Base-by-base conservation (phyloP, 768 basidiomycete species). In the Pulveroboletus frians region DNA sequence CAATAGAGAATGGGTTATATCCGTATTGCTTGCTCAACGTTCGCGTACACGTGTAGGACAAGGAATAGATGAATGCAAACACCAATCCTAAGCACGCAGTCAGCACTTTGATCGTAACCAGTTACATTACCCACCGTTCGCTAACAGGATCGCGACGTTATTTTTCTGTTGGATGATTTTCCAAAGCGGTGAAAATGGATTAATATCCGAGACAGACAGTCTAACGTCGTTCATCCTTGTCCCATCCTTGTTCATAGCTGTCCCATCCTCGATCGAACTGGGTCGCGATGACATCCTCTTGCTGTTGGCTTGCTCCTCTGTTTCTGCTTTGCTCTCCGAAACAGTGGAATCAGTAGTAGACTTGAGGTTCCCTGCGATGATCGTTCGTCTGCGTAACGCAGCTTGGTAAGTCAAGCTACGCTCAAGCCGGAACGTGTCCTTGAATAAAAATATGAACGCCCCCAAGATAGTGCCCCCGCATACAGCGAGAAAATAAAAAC, bases 391-490 rank as follows among this genome's bases (percentile, higher is more conserved):
- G 52, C 71, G 76, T 37, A 88, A 69, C 0, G 83, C 81, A 32
- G 74, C 73, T 61, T 88, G 87, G 64, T 93, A 95, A 3, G 81
- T 79, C 20, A 87, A 68, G 46, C 90, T 93, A 38, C 93, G 83
- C 59, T 92, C 88, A 47, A 76, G 71, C 15, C 91, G 78, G 70
- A 88, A 94, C 1, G 90, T 90, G 59, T 94, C 91, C 50, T 78
- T 79, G 71, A 92, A 88, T 60, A 85, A 71, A 20, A 84, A 64
- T 30, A 85, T 47, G 64, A 90, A 88, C 17, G 73, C 67, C 34
- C 80, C 38, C 43, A 80, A 71, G 43, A 76, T 77, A 30, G 74
- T 26, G 1, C 80, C 81, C 9, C 78, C 78, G 47, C 84, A 74
- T 29, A 83, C 81, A 1, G 78, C 71, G 20, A 92, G 76, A 64